Base-by-base conservation (phyloP, 352 stramenopile genomes). In the Phytopythium montanum region DNA sequence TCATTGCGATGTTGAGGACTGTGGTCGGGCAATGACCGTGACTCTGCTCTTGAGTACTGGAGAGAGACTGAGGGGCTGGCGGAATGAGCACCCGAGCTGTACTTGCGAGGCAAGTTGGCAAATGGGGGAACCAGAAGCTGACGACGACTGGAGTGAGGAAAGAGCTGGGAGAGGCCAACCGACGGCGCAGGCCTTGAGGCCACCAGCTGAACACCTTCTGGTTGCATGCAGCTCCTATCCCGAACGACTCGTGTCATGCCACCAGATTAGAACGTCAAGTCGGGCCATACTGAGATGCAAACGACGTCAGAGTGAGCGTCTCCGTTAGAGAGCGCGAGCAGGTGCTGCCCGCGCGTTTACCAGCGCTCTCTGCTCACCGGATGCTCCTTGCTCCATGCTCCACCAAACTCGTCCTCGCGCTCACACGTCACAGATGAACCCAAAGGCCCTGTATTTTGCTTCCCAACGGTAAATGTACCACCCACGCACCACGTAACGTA, bases 391-490 rank as follows among this genome's bases (percentile, higher is more conserved):
- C n/a, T n/a, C n/a, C n/a, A n/a, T n/a, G n/a, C n/a, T n/a, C n/a
- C n/a, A n/a, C n/a, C n/a, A n/a, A n/a, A n/a, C 6, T 5, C 14
- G 12, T 54, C 48, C 26, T 54, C 48, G 2, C 51, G 9, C 33
- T 56, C 51, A 56, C 51, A 56, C 51, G 51, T 56, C 33, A 46
- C 51, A 56, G 19, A 19, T 46, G 18, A 25, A 26, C 4, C 16
- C 23, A 52, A 31, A 9, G 9, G 12, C 25, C 45, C 25, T 46
- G 16, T 46, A 46, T 46, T 46, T 8, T 2, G 39, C 14, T 8
- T 9, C 9, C 2, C 0, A 14, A 46, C 39, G 6, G 39, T n/a
- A n/a, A n/a, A n/a, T n/a, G n/a, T 46, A 21, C n/a, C 14, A 10
- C 8, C 21, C 25, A 38, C 33, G 33, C 7, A n/a, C 45, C 42